Evolutionary conservation across 176 grass and related monocot genomes (phyloP).

Genomic region (Bonia amplexicaulis): DNA sequence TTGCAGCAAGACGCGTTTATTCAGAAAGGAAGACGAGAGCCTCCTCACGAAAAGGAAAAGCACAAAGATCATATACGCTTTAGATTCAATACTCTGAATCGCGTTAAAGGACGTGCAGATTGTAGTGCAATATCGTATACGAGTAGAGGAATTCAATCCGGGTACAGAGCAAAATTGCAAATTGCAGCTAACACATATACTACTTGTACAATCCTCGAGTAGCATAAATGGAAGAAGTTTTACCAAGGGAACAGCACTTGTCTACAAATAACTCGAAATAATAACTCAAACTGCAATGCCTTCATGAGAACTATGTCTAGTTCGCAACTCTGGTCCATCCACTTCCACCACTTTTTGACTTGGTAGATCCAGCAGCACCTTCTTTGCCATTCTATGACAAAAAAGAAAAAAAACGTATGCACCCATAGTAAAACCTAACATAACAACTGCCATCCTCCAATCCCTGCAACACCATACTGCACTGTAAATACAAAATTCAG

Average conservation of each 20-base stretch:
- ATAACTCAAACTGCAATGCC: conserved; percentile 6
- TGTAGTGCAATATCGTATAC: background rate
- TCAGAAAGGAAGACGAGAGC: background rate
- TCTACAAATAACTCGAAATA: conserved; percentile 10
- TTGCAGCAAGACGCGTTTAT: background rate
- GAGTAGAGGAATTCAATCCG: background rate
- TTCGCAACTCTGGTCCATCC: background rate
- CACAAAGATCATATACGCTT: background rate
- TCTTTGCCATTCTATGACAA: background rate
- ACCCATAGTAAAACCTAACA: conserved; percentile 17
- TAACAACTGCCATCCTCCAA: background rate
- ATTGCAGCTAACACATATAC: background rate
- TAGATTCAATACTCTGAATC: conserved; percentile 12
- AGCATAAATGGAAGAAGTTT: background rate
- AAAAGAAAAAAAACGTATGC: background rate
- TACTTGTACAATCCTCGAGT: background rate
- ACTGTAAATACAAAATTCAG: conserved; percentile 3
- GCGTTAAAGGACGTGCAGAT: conserved; percentile 1
- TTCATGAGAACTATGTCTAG: background rate
- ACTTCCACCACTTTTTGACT: background rate
- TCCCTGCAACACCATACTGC: conserved; percentile 21
- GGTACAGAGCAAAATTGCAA: conserved; percentile 13
- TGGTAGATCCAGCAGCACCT: conserved; percentile 9
- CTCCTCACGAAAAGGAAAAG: background rate
- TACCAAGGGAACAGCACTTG: background rate